Evolutionary conservation across 2,329 filamentous ascomycete species (phyloP), one percentile per base, ranked within the genome.

Genomic region (Arthrobotrys megalospora): DNA sequence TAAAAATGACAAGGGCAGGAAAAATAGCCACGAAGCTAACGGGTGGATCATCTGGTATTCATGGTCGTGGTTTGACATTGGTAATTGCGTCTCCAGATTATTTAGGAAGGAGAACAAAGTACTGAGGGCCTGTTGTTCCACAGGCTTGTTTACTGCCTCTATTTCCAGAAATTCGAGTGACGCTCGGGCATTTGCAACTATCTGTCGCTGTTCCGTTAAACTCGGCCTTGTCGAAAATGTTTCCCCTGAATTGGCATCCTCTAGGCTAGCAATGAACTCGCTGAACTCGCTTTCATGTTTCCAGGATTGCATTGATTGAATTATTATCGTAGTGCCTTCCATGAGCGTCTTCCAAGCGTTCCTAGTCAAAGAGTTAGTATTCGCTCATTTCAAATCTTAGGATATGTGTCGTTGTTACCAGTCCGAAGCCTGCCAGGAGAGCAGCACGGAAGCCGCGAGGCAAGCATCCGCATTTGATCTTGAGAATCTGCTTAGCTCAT

Each of bases 381-480:
- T 79, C 68, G 69, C 76, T 71, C 28, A 19, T 21, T 62, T 36
- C 0, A 11, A 38, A 64, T 16, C 4, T 12, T 3, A n/a, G 16
- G 2, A 5, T 24, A 16, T 24, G 6, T 52, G 19, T 5, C 4
- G 28, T 83, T 86, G 91, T 87, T 88, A 96, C 95, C 94, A 98
- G 86, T 98, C 95, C 77, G 91, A 96, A 70, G 93, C 93, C 86
- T 98, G 95, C 94, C 96, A 98, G 43, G 94, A 96, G 62, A 99
- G 88, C 58, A 98, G 89, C 52, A 97, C 90, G 28, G 95, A 97
- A 36, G 94, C 93, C 28, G 94, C 95, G 68, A 99, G 88, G 79
- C 97, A 91, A 50, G 94, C 94, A 85, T 99, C 95, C 1, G 93
- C 95, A 79, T 94, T 97, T 65, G 92, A 90, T 81, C 90, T 90